Evolutionary conservation across 2,329 filamentous ascomycete genomes (phyloP), one percentile per base, ranked within the genome.

Genomic region (Bipolaris zeicola): DNA sequence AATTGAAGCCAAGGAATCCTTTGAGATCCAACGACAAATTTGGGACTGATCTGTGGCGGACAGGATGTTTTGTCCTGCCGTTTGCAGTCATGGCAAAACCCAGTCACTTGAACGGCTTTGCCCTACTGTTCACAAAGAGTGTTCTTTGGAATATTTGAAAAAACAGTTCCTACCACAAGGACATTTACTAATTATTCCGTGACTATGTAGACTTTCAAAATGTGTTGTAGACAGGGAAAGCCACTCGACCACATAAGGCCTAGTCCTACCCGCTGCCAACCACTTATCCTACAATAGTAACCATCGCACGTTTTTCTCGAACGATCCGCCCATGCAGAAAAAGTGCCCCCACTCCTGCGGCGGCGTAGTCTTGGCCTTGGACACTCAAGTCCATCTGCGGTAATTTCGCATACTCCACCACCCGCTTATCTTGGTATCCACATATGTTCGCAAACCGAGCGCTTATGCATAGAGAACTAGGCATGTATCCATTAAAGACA

Each of bases 331-430:
- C 44, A 41, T 37, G 20, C 47, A 52, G 51, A 50, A 53, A 43
- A 48, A 16, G 48, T 53, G 55, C 56, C 56, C 55, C 52, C 48
- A 58, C 52, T 47, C 44, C 45, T 36, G 28, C 37, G 41, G 45
- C 43, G 44, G 49, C 37, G 55, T 46, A 37, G 58, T 46, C 58
- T 58, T 56, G 49, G 58, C 55, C 20, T n/a, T 41, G 6, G 36
- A 20, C 14, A 13, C 22, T 20, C 24, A 14, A 34, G 31, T 47
- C 53, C 39, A 52, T 45, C 48, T 46, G 36, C 47, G 34, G 52
- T 34, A 61, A 59, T 61, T 51, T 59, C 31, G 26, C 33, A 16
- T 13, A 41, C n/a, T 18, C 48, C 36, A 6, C 7, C 22, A 22
- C 41, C 38, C 36, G 39, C 20, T 28, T 43, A 38, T 47, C 18